Base-by-base conservation (phyloP, 2,329 filamentous ascomycete genomes). In the Ceratocystis eucalypticola region DNA sequence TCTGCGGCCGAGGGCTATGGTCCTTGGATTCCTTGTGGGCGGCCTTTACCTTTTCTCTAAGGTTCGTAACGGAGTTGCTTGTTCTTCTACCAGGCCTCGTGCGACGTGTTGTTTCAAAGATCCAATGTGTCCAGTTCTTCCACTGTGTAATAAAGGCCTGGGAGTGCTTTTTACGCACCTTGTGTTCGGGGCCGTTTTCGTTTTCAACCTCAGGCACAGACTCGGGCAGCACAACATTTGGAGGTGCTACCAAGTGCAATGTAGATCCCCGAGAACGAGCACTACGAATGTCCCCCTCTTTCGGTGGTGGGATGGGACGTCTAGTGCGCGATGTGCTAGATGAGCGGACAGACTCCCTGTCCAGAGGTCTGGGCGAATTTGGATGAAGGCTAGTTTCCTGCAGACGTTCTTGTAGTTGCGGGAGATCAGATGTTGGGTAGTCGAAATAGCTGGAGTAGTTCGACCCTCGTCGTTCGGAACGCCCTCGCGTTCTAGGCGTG, bases 221-320 rank as follows among this genome's bases (percentile, higher is more conserved):
- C 69, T 76, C 70, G 53, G 72, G 71, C n/a, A 74, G 70, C 22
- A 74, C 75, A 17, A 84, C 78, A 20, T 84, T 82, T 5, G 80
- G 79, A 0, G 84, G 85, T 8, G 89, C 88, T 48, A 95, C 91
- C 3, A 95, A 83, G 73, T 96, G 91, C 41, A 96, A 81, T 69
- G 91, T 94, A 70, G 91, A 96, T 55, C 89, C 88, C 68, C 90
- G 82, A 70, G 89, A 88, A 71, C 88, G 81, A 68, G 88, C 85
- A 69, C 85, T 86, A 70, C 85, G 80, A 66, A 87, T 74, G 10
- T 84, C 76, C 15, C 85, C 84, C 73, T 96, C 92, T 74, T 96
- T 96, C 1, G 93, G 91, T 53, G 93, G 93, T 8, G 88, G 89
- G 50, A 89, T 80, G 5, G 92, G 84, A 46, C 82, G 87, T 61